These are phyloP conservation scores for Xerophyta viscosa DNA, from an alignment of 106 monocot species.

Conservation along the genomic window DNA sequence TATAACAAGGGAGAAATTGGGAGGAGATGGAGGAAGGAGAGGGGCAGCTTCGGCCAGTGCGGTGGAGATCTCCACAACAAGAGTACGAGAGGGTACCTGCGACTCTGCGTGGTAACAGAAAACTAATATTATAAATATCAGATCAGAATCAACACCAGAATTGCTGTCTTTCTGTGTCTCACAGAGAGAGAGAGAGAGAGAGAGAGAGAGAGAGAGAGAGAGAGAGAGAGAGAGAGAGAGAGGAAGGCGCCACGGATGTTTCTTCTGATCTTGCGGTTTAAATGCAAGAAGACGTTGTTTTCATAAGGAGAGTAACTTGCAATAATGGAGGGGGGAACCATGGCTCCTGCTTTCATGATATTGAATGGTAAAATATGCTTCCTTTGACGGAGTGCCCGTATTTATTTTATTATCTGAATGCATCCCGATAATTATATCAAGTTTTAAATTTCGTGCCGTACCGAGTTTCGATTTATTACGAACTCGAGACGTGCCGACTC, in stretches of 20 bases:
- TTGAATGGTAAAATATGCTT: too few species aligned
- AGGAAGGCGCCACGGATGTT: constrained; percentile 1
- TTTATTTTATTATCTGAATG: too few species aligned
- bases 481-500: too few species aligned
- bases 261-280: too few species aligned
- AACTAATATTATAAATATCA: neutral
- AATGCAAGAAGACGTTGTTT: too few species aligned
- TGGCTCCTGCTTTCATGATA: too few species aligned
- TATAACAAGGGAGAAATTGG: neutral
- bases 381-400: too few species aligned
- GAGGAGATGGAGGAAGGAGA: constrained; percentile 6
- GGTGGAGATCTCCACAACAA: constrained; percentile 10
- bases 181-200: neutral
- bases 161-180: neutral
- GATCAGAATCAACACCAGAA: neutral
- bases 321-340: too few species aligned
- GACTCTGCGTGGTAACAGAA: neutral
- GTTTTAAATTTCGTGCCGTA: too few species aligned
- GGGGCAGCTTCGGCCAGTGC: constrained; percentile 9
- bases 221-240: constrained; percentile 3
- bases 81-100: neutral
- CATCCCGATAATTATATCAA: too few species aligned
- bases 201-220: neutral
- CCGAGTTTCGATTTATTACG: too few species aligned
- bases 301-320: too few species aligned